Percentiles rank a stretch among this genome's conserved stretches.
Evolutionary conservation across 257 asterid genomes (phyloP).

Genomic region (Nicotiana tabacum): DNA sequence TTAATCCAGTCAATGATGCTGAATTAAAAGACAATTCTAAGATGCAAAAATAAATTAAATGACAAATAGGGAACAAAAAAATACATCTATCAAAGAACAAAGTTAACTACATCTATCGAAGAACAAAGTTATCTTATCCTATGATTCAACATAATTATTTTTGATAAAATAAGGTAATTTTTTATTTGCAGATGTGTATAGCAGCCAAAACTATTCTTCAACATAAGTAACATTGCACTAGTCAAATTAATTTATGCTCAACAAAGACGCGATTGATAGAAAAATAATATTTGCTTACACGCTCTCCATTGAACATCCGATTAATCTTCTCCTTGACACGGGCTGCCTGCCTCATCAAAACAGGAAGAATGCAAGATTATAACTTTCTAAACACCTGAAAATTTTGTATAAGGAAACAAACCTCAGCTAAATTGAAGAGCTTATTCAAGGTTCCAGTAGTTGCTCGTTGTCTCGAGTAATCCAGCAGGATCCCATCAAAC

Average conservation of each 20-base stretch:
- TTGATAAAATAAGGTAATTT: not conserved
- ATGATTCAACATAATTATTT: not conserved
- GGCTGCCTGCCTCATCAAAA: constrained; percentile 56
- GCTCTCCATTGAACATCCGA: constrained; percentile 88
- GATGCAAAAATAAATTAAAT: not conserved
- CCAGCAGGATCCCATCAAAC: constrained; percentile 71
- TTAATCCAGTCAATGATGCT: not conserved
- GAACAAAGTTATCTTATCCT: constrained; percentile 1
- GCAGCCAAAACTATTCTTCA: not conserved
- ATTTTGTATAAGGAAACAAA: constrained; percentile 22
- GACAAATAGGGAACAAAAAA: not conserved
- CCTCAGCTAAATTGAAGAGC: constrained; percentile 76
- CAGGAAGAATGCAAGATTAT: constrained; percentile 18
- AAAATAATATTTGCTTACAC: constrained; percentile 41
- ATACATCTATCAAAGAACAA: not conserved
- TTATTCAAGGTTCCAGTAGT: constrained; percentile 66
- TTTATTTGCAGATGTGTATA: not conserved
- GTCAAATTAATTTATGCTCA: not conserved
- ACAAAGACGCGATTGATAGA: not conserved
- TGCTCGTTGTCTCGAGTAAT: constrained; percentile 84
- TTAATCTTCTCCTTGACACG: constrained; percentile 74
- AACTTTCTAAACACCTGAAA: not conserved
- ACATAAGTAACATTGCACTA: not conserved
- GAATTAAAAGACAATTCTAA: not conserved
- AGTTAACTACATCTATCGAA: not conserved